Base-by-base conservation (phyloP, 1,284 basidiomycete species). In the Paramarasmius palmivorus region DNA sequence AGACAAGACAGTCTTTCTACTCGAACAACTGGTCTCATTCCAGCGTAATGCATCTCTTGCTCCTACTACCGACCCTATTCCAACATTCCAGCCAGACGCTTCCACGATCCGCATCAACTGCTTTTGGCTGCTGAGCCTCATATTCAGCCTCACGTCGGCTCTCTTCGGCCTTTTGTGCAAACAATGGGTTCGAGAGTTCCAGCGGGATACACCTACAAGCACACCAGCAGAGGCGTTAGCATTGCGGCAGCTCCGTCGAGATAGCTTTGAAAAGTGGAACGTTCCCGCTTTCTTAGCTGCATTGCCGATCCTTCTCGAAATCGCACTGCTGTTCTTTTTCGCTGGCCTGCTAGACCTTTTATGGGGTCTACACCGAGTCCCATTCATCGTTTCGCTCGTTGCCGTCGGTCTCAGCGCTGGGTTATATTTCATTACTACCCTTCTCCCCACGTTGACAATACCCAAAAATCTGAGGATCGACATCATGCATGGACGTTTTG, bases 141-240 rank as follows among this genome's bases (percentile, higher is more conserved):
- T 29, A n/a, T 32, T 56, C 14, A 26, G 41, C 3, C 40, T 56
- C 3, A 32, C 46, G 17, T 25, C 50, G 1, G 54, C 44, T 12
- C 34, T 52, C 7, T 6, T 52, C 15, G 44, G 50, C 8, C 45
- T 56, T 0, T 37, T 56, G 8, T 52, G 50, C 39, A 56, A 56
- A 35, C 54, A 56, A 37, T 56, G 54, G 54, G 8, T 56, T 5
- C 42, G 54, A 17, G 56, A 48, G 35, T 39, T 37, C 45, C 35
- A 37, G 5, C 52, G 52, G 9, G 46, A 48, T 20, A 46, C 39
- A 9, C 14, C 20, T 15, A 53, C 45, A 4, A 25, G 9, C 14
- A 34, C 38, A 26, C 45, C 35, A 10, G 48, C 12, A 19, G 35
- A 49, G 14, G 38, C 38, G 3, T 17, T 23, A 15, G 32, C 39